A percentile compares a stretch with the other conserved stretches of the same genome.
Evolutionary conservation across 805 yeast genomes (phyloP).

Genomic region (Nakazawaea peltata): DNA sequence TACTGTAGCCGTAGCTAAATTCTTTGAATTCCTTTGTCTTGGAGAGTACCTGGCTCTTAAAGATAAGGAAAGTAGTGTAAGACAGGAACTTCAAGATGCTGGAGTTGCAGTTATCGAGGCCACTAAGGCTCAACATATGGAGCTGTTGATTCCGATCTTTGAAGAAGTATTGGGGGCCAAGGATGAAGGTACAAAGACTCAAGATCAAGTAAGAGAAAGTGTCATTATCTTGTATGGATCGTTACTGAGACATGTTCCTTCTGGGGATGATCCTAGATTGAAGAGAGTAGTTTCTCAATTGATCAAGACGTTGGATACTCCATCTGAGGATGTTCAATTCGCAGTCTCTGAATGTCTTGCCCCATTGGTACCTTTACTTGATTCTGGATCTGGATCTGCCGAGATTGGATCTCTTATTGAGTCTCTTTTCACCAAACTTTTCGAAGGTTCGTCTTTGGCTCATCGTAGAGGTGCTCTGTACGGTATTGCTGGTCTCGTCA

Average conservation of each 20-base stretch:
- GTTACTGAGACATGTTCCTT: slow-evolving; percentile 73
- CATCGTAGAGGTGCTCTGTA: slow-evolving; percentile 92
- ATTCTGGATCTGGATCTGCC: slow-evolving; percentile 34
- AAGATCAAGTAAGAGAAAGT: slow-evolving; percentile 65
- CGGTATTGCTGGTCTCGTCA: slow-evolving; percentile 89
- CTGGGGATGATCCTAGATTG: slow-evolving; percentile 61
- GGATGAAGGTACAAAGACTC: slow-evolving; percentile 36
- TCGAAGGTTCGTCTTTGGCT: slow-evolving; percentile 38
- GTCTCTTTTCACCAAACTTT: slow-evolving; percentile 48
- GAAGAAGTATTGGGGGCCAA: slow-evolving; percentile 55
- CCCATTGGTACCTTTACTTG: slow-evolving; percentile 62
- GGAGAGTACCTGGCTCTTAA: slow-evolving; percentile 45
- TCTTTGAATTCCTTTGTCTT: slow-evolving; percentile 54
- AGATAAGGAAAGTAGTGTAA: slow-evolving; percentile 63
- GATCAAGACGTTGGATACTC: slow-evolving; percentile 69
- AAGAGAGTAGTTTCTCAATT: slow-evolving; percentile 59
- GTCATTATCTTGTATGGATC: slow-evolving; percentile 86
- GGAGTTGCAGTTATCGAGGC: slow-evolving; percentile 64
- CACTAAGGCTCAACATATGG: slow-evolving; percentile 64
- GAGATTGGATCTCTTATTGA: slow-evolving; percentile 50
- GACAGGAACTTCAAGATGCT: slow-evolving; percentile 84
- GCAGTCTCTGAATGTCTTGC: slow-evolving; percentile 85
- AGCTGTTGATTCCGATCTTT: slow-evolving; percentile 70
- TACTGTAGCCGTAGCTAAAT: slow-evolving; percentile 32
- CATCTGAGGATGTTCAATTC: slow-evolving; percentile 83